Conservation (phyloP, 768 basidiomycete genomes). For the Mycena epipterygia region DNA sequence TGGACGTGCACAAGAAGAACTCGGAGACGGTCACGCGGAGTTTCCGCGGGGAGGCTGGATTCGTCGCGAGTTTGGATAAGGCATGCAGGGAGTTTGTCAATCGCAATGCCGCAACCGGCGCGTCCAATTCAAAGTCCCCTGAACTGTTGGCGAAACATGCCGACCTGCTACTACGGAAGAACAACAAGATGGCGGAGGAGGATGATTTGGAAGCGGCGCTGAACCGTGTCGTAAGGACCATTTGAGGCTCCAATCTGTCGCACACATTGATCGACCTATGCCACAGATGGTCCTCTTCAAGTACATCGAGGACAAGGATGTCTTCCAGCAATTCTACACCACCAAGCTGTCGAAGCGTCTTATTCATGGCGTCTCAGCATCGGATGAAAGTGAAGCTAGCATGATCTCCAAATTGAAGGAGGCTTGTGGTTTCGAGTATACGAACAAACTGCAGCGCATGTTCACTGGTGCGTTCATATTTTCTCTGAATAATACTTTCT, state of each 20-base stretch:
- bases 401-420: slow-evolving; percentile 99
- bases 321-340: slow-evolving; percentile 98
- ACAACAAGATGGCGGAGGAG: slow-evolving; percentile 95
- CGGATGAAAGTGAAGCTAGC: slow-evolving; percentile 95
- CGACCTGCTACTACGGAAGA: slow-evolving; percentile 91
- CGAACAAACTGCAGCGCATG: slow-evolving; percentile 96
- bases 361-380: slow-evolving; percentile 91
- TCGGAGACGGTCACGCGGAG: slow-evolving; percentile 88
- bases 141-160: slow-evolving; percentile 94
- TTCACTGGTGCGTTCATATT: slow-evolving; percentile 81
- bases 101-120: slow-evolving; percentile 89
- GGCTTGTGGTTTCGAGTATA: slow-evolving; percentile 97
- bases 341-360: slow-evolving; percentile 95
- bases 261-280: slow-evolving; percentile 42
- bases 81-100: slow-evolving; percentile 98
- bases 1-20: slow-evolving; percentile 94
- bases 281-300: slow-evolving; percentile 96
- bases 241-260: slow-evolving; percentile 42
- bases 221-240: slow-evolving; percentile 84
- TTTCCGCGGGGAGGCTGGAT: slow-evolving; percentile 94
- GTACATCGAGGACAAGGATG: slow-evolving; percentile 98
- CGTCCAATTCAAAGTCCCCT: slow-evolving; percentile 89
- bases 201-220: slow-evolving; percentile 91
- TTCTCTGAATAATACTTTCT: background rate
- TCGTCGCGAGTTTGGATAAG: slow-evolving; percentile 93